Conservation (phyloP, 106 monocot species). For the Triglochin maritima region DNA sequence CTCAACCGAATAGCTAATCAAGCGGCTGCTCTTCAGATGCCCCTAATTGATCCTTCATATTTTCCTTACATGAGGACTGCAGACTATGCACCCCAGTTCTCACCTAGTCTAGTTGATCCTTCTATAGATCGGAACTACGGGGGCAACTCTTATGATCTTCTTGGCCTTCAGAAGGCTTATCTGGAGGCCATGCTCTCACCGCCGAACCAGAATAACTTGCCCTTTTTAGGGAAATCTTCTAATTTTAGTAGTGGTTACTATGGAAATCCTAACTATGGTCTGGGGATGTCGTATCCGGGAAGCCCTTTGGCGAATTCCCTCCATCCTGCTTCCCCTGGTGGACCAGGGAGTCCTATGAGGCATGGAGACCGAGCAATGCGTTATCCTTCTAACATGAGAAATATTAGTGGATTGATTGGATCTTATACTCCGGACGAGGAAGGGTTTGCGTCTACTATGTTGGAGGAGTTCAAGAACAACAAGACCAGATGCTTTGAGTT, state of each 20-base stretch:
- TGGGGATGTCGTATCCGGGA: slow-evolving; percentile 41
- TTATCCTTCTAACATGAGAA: slow-evolving; percentile 52
- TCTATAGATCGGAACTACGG: slow-evolving; percentile 36
- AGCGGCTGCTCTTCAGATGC: slow-evolving; percentile 40
- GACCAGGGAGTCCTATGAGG: slow-evolving; percentile 50
- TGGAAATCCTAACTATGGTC: slow-evolving; percentile 46
- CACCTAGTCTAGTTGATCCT: slow-evolving; percentile 22
- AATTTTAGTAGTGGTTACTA: slow-evolving; percentile 42
- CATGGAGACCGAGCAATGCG: slow-evolving; percentile 41
- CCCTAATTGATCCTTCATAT: slow-evolving; percentile 41
- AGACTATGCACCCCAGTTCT: slow-evolving; percentile 43
- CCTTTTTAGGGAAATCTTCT: slow-evolving; percentile 39
- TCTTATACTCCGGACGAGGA: slow-evolving; percentile 44
- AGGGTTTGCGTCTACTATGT: slow-evolving; percentile 47
- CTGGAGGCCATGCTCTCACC: slow-evolving; percentile 32
- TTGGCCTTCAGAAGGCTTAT: slow-evolving; percentile 45
- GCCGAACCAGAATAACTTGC: slow-evolving; percentile 52
- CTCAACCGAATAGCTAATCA: slow-evolving; percentile 21
- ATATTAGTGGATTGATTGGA: slow-evolving; percentile 33
- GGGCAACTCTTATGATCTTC: slow-evolving; percentile 42
- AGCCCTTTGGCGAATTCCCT: slow-evolving; percentile 43
- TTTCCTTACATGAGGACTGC: slow-evolving; percentile 42
- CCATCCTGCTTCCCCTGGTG: slow-evolving; percentile 40
- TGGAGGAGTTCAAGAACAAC: slow-evolving; percentile 85
- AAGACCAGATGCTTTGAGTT: slow-evolving; percentile 75